These are phyloP conservation scores for Solanum hybrid DNA, from an alignment of 305 asterid species.

Conservation along the genomic window DNA sequence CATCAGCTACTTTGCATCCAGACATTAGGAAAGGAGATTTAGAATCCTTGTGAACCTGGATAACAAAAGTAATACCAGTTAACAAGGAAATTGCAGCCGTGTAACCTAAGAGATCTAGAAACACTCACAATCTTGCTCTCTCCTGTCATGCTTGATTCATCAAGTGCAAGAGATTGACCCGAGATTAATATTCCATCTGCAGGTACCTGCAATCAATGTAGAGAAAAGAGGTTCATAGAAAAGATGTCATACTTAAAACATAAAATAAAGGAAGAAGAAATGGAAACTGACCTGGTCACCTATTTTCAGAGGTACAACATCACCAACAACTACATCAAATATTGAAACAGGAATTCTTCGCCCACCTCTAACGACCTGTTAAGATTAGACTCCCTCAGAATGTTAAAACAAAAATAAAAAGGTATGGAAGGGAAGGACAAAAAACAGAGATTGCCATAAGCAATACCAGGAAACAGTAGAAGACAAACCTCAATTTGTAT, in stretches of 20 bases:
- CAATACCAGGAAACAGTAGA: neutral
- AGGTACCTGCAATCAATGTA: constrained; percentile 51
- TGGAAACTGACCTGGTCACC: constrained; percentile 75
- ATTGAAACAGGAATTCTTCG: constrained; percentile 70
- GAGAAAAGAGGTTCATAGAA: constrained; percentile 1
- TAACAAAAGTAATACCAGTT: constrained; percentile 6
- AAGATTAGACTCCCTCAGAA: constrained; percentile 7
- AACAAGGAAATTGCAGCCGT: neutral
- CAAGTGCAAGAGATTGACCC: constrained; percentile 83
- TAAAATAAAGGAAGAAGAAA: neutral
- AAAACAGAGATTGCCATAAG: neutral
- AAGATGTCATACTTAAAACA: neutral
- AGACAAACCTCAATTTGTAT: constrained; percentile 76
- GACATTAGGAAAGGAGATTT: constrained; percentile 86
- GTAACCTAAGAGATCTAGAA: neutral
- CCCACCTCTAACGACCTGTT: constrained; percentile 81
- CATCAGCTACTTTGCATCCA: constrained; percentile 98
- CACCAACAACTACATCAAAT: constrained; percentile 90
- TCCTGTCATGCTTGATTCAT: constrained; percentile 99
- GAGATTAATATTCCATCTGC: constrained; percentile 82
- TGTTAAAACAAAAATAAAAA: neutral
- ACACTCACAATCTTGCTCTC: constrained; percentile 87
- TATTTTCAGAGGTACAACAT: constrained; percentile 87
- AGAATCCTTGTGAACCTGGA: constrained; percentile 80
- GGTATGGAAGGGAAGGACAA: neutral